These are phyloP conservation scores for Moesziomyces globuligerus DNA, from an alignment of 1,284 basidiomycete species.

Conservation along the genomic window DNA sequence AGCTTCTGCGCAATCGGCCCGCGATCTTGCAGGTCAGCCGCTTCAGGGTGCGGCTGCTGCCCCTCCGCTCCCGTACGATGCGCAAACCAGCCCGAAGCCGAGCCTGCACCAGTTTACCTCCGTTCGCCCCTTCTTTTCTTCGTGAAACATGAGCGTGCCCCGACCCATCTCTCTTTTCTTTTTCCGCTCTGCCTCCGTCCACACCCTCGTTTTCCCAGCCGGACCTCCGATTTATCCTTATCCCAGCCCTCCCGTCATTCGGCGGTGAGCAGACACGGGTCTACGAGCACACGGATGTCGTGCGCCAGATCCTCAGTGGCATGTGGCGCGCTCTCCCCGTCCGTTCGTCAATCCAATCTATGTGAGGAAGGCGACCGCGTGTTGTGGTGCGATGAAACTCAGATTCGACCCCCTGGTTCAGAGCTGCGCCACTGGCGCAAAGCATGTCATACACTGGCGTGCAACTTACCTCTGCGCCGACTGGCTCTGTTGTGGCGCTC, in stretches of 20 bases:
- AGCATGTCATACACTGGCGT: background rate
- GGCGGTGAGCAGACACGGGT: too few species aligned
- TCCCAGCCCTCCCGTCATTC: background rate
- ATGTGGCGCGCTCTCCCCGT: too few species aligned
- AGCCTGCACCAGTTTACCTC: background rate
- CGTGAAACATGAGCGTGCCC: background rate
- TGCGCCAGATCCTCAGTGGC: too few species aligned
- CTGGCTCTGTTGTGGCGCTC: background rate
- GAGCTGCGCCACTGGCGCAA: background rate
- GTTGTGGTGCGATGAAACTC: background rate
- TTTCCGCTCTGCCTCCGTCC: conserved; percentile 3
- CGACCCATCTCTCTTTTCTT: background rate
- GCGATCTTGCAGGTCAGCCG: background rate
- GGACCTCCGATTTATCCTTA: background rate
- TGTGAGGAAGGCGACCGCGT: background rate
- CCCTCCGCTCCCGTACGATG: background rate
- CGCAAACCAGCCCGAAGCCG: too few species aligned
- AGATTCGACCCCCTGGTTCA: background rate
- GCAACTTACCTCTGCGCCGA: background rate
- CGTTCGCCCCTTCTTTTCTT: background rate
- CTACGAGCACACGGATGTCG: too few species aligned
- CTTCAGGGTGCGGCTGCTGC: background rate
- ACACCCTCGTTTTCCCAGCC: background rate
- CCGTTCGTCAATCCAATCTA: background rate
- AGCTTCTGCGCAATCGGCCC: background rate